These are phyloP conservation scores for Davidsoniella australis DNA, from an alignment of 2,329 filamentous ascomycete species.

Conservation along the genomic window DNA sequence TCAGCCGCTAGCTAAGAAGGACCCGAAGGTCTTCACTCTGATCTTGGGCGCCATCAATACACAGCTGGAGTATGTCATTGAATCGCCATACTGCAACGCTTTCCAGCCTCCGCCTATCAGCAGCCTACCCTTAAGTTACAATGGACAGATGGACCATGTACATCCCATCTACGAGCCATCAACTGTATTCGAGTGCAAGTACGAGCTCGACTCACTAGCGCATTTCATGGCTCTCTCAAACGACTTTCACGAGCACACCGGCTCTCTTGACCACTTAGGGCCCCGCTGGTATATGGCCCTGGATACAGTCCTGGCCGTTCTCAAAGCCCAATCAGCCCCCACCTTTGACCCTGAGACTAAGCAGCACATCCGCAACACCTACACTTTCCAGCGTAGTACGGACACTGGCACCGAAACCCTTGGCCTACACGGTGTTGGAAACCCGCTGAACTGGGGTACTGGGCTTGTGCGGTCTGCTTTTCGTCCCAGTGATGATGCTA, in stretches of 20 bases:
- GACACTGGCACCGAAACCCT: conserved; percentile 80
- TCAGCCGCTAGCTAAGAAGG: conserved; percentile 66
- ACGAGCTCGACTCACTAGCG: conserved; percentile 88
- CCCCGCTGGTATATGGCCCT: conserved; percentile 64
- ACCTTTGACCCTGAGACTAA: conserved; percentile 60
- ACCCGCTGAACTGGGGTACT: conserved; percentile 70
- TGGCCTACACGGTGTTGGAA: conserved; percentile 66
- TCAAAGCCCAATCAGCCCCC: conserved; percentile 61
- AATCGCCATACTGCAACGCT: conserved; percentile 92
- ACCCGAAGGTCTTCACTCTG: conserved; percentile 58
- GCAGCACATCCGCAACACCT: conserved; percentile 52
- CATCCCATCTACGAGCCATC: conserved; percentile 73
- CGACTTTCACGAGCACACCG: conserved; percentile 68
- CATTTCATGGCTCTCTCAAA: conserved; percentile 78
- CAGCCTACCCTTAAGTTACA: conserved; percentile 51
- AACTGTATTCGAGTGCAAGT: conserved; percentile 95
- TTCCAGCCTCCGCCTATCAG: conserved; percentile 89
- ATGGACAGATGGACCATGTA: conserved; percentile 68
- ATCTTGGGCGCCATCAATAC: conserved; percentile 92
- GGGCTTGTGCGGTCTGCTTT: conserved; percentile 84
- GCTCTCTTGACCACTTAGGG: conserved; percentile 62
- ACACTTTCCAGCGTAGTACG: conserved; percentile 74
- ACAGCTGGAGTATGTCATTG: conserved; percentile 85
- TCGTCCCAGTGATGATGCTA: conserved; percentile 85
- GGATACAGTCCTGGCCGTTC: conserved; percentile 52